Conservation (phyloP, 2,329 filamentous ascomycete genomes). For the Fusarium mexicanum region DNA sequence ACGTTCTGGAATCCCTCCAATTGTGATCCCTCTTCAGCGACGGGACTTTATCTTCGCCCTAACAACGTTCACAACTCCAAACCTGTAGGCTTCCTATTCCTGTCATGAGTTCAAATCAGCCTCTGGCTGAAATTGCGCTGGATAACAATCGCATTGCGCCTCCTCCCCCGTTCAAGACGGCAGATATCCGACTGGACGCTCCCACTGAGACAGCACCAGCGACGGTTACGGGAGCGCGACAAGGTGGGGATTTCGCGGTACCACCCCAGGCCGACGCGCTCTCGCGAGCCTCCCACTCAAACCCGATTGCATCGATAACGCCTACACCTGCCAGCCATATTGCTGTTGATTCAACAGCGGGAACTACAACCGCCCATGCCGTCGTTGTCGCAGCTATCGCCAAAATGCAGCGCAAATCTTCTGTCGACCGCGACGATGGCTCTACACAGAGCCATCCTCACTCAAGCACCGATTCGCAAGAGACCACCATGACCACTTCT, state of each 20-base stretch:
- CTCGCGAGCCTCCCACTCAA: conserved; percentile 39
- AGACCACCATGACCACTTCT: conserved; percentile 37
- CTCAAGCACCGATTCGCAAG: conserved; percentile 40
- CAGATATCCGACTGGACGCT: conserved; percentile 20
- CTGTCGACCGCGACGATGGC: conserved; percentile 39
- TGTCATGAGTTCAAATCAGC: conserved; percentile 37
- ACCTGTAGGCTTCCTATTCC: conserved; percentile 4
- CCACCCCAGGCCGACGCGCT: conserved; percentile 38
- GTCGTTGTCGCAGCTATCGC: conserved; percentile 14
- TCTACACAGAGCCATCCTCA: conserved; percentile 40
- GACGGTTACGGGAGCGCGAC: conserved; percentile 33
- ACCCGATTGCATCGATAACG: conserved; percentile 32
- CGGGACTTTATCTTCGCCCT: conserved; percentile 6
- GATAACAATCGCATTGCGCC: conserved; percentile 32
- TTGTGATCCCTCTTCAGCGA: conserved; percentile 16
- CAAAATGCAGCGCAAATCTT: conserved; percentile 29
- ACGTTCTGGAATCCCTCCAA: conserved; percentile 30
- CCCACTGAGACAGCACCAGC: conserved; percentile 14
- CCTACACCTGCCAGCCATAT: conserved; percentile 2
- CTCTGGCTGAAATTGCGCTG: conserved; percentile 35
- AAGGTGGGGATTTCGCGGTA: conserved; percentile 42
- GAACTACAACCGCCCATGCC: conserved; percentile 24
- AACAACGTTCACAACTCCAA: conserved; percentile 15
- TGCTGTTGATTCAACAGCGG: conserved; percentile 20
- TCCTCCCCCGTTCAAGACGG: conserved; percentile 26